Evolutionary conservation across 2,329 filamentous ascomycete genomes (phyloP).

Genomic region (Colletotrichum neosansevieriae): DNA sequence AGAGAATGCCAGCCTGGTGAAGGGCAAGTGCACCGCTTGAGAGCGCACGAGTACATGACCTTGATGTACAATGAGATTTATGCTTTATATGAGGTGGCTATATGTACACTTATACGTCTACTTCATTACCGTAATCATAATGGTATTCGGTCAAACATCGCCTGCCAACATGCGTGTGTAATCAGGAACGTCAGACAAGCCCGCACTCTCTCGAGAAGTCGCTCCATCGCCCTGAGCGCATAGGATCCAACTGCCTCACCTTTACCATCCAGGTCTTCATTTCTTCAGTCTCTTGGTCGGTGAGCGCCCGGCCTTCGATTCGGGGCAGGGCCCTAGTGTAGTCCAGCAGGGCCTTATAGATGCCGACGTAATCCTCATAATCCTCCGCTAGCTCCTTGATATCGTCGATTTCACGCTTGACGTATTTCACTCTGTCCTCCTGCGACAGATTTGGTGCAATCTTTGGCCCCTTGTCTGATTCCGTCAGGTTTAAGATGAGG

Average conservation of each 20-base stretch:
- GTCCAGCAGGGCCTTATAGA: constrained; percentile 87
- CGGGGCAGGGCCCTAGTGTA: constrained; percentile 72
- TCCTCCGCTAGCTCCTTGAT: constrained; percentile 75
- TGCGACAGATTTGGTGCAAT: constrained; percentile 74
- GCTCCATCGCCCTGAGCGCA: constrained; percentile 80
- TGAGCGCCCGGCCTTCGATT: constrained; percentile 60
- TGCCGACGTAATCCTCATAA: constrained; percentile 78
- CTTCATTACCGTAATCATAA: constrained; percentile 24
- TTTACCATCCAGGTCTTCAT: constrained; percentile 71
- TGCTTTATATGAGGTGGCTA: background rate
- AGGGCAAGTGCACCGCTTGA: constrained; percentile 49
- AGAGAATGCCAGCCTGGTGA: constrained; percentile 56
- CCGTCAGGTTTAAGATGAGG: constrained; percentile 77
- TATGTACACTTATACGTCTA: constrained; percentile 15
- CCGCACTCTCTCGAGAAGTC: constrained; percentile 66
- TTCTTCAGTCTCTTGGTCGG: constrained; percentile 56
- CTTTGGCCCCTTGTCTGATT: constrained; percentile 60
- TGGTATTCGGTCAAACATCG: background rate
- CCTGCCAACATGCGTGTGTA: background rate
- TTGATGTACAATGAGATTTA: background rate
- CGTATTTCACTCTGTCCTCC: constrained; percentile 73
- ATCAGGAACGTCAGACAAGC: constrained; percentile 4
- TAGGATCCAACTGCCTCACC: constrained; percentile 77
- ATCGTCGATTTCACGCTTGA: constrained; percentile 78
- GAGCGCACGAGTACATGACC: constrained; percentile 26